These are phyloP conservation scores for Aegilops bicornis DNA, from an alignment of 176 grass and related monocot species.

Conservation along the genomic window DNA sequence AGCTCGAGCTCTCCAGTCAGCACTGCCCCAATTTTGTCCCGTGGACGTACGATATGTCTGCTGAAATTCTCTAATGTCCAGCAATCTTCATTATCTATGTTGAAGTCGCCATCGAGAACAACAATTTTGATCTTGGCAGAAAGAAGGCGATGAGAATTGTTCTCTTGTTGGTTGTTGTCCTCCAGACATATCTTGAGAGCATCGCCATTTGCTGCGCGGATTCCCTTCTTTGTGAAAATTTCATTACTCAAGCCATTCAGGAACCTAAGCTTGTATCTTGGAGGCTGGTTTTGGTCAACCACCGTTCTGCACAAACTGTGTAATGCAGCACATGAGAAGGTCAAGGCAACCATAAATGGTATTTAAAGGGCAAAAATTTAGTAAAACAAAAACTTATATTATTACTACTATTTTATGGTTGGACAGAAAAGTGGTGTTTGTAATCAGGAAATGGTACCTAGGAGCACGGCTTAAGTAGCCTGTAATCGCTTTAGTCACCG, in stretches of 20 bases:
- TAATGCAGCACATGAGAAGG: neutral
- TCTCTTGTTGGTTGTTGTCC: neutral
- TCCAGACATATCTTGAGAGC: slow-evolving; percentile 22
- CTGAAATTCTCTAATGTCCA: slow-evolving; percentile 47
- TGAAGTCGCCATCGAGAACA: slow-evolving; percentile 59
- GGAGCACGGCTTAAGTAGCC: slow-evolving; percentile 2
- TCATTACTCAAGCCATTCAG: slow-evolving; percentile 17
- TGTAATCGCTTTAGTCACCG: slow-evolving; percentile 25
- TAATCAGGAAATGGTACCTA: slow-evolving; percentile 11
- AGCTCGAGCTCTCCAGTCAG: slow-evolving; percentile 33
- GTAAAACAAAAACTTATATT: neutral
- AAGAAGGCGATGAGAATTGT: neutral
- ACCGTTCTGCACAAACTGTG: slow-evolving; percentile 7
- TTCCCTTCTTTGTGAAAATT: slow-evolving; percentile 34
- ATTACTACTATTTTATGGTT: neutral
- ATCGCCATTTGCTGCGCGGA: neutral
- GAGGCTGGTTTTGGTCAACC: slow-evolving; percentile 21
- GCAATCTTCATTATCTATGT: neutral
- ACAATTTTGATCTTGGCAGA: slow-evolving; percentile 45
- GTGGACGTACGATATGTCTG: slow-evolving; percentile 12
- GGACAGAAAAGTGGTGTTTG: neutral
- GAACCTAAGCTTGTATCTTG: slow-evolving; percentile 35
- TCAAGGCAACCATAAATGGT: neutral
- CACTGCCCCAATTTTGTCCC: slow-evolving; percentile 36
- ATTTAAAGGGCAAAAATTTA: neutral